Base-by-base conservation (phyloP, 371 early-diverging fungal genomes). In the Mucor circinelloides region DNA sequence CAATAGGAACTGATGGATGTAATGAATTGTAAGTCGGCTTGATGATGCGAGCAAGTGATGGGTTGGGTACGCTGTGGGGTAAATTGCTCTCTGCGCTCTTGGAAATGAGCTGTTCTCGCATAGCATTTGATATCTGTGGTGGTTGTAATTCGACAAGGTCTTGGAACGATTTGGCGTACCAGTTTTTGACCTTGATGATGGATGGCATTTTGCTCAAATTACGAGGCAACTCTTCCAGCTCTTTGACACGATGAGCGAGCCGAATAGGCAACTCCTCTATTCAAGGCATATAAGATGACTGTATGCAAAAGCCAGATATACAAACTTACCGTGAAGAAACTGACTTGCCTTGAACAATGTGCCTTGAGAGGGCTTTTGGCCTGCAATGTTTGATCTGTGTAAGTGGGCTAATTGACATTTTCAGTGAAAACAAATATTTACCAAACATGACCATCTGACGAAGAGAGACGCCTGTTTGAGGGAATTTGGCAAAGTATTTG, bases 401-500 rank as follows among this genome's bases (percentile, higher is more conserved):
- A n/a, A n/a, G 34, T 32, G 34, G 9, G 34, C 1, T 21, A 15
- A 3, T 52, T 40, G 42, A 31, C 15, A 17, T 15, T 42, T 42
- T 15, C 28, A 55, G 21, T 21, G 23, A 54, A n/a, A 25, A 38
- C 9, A 13, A 34, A 32, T 19, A 25, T 3, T 63, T 78, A 72
- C 73, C 73, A 72, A 77, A 75, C 68, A 74, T 63, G 7, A 74
- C 78, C 74, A 76, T 95, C 78, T 97, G 95, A 60, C 90, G 83
- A 60, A 97, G 82, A n/a, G 96, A 95, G 19, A 97, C 95, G n/a
- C 94, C 91, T 3, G 97, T 97, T 77, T 95, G 97, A 34, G 94
- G 94, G 58, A 93, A 89, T 67, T 83, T 86, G 30, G 91, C 90
- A 83, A 88, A 91, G 73, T 90, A 84, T 36, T 85, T 87, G 61